Conservation (phyloP, 2,329 filamentous ascomycete species). For the Diplodia mutila region DNA sequence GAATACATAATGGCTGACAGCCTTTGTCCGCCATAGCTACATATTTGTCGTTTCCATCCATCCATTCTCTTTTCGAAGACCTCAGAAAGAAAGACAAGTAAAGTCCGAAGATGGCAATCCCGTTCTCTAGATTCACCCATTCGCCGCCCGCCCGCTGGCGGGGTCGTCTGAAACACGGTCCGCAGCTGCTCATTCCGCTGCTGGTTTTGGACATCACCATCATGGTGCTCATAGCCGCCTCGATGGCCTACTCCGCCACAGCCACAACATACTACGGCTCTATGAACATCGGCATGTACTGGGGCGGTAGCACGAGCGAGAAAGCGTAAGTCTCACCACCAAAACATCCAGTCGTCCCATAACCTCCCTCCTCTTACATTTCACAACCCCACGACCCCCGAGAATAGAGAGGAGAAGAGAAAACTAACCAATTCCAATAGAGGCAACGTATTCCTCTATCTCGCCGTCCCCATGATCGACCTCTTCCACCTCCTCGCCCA, state of each 20-base stretch:
- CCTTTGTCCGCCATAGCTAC: background rate
- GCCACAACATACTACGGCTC: background rate
- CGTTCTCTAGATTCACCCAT: conserved; percentile 7
- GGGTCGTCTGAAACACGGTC: background rate
- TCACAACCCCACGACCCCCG: too few species aligned
- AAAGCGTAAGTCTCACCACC: background rate
- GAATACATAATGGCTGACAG: background rate
- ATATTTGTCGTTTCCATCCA: background rate
- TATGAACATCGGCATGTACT: background rate
- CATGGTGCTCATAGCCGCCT: background rate
- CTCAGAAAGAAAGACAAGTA: background rate
- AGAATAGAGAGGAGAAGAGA: too few species aligned
- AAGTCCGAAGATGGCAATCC: background rate
- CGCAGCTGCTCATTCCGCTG: background rate
- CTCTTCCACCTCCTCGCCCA: conserved; percentile 3
- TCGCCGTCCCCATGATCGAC: conserved; percentile 2
- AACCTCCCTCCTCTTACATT: too few species aligned
- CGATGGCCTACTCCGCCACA: background rate
- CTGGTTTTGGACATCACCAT: background rate
- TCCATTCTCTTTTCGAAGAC: background rate
- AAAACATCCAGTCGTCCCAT: background rate
- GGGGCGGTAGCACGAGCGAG: background rate
- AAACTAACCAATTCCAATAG: background rate
- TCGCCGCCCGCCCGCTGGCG: conserved; percentile 3
- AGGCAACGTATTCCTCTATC: background rate